These are phyloP conservation scores for Quillaja saponaria DNA, from an alignment of 306 rosid species.

Conservation along the genomic window DNA sequence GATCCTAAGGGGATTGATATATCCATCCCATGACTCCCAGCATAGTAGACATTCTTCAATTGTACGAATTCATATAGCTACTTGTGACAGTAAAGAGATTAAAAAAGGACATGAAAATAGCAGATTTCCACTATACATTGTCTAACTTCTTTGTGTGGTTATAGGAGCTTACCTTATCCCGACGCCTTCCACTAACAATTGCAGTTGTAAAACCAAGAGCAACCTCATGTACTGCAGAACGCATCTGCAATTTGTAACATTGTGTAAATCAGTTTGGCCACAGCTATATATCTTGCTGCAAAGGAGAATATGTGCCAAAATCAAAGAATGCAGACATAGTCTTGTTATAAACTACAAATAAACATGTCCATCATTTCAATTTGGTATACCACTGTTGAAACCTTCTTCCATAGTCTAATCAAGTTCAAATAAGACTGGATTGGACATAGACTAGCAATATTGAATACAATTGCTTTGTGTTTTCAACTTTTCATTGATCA, in stretches of 20 bases:
- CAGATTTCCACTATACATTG: not conserved
- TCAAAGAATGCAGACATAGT: no score
- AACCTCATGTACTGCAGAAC: slow-evolving; percentile 41
- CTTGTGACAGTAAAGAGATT: not conserved
- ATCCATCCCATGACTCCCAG: slow-evolving; percentile 84
- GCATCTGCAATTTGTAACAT: slow-evolving; percentile 44
- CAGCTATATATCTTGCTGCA: no score
- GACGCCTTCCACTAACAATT: slow-evolving; percentile 53
- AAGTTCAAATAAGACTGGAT: no score
- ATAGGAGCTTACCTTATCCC: slow-evolving; percentile 47
- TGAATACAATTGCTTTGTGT: no score
- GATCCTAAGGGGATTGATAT: slow-evolving; percentile 55
- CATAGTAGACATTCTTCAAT: slow-evolving; percentile 50
- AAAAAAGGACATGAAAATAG: slow-evolving; percentile 2
- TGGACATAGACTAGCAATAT: no score
- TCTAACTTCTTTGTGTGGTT: not conserved
- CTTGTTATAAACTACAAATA: no score
- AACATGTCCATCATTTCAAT: no score
- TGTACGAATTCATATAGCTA: slow-evolving; percentile 60
- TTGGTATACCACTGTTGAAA: no score
- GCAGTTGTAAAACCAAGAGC: slow-evolving; percentile 52
- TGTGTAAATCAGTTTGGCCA: not conserved
- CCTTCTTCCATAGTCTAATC: no score
- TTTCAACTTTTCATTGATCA: slow-evolving; percentile 5
- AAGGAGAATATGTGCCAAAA: no score